Evolutionary conservation across 108 stramenopile species (phyloP).

Genomic region (Conticribra weissflogii): DNA sequence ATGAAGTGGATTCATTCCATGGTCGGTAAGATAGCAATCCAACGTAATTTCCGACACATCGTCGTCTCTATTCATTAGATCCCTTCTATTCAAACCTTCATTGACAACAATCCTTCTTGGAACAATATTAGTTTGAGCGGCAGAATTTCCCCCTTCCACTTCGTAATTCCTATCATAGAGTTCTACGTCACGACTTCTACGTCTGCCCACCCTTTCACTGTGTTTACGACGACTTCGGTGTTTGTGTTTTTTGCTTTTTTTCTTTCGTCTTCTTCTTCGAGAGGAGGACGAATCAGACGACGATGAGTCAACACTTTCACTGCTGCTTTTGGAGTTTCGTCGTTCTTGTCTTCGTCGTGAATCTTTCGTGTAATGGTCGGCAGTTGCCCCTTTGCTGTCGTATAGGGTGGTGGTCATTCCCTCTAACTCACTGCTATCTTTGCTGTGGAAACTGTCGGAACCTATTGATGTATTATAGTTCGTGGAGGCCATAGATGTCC

Average conservation of each 20-base stretch:
- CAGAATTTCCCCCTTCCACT: not conserved
- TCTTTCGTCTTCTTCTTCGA: not conserved
- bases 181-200: not conserved
- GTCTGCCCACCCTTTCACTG: not conserved
- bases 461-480: no score
- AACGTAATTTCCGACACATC: not conserved
- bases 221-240: not conserved
- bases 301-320: not conserved
- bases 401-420: no score
- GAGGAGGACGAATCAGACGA: not conserved
- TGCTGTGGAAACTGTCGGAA: no score
- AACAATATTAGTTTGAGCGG: constrained; percentile 1
- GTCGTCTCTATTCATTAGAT: no score
- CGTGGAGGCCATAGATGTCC: no score
- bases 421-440: no score
- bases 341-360: not conserved
- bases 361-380: no score
- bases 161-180: not conserved
- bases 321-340: not conserved
- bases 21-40: not conserved
- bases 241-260: not conserved
- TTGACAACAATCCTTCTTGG: not conserved
- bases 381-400: no score
- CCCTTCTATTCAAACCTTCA: no score
- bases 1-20: not conserved